These are phyloP conservation scores for Barbatosphaeria neglecta DNA, from an alignment of 495 filamentous ascomycete genomes.

Conservation along the genomic window DNA sequence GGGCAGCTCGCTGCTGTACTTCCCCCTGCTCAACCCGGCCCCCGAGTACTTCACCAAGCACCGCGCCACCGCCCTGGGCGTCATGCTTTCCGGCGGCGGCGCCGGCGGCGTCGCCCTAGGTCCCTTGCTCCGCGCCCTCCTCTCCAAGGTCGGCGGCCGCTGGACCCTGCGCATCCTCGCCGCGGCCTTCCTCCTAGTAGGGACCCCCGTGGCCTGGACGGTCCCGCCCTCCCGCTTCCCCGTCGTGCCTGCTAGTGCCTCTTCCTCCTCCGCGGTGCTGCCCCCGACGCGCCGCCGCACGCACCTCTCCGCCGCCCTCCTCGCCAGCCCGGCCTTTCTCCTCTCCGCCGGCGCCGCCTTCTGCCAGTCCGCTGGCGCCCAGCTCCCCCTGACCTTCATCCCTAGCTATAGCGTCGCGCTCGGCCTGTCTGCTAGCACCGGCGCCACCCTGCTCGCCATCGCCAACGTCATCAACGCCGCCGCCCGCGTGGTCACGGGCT, in stretches of 20 bases:
- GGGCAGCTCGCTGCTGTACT: conserved; percentile 38
- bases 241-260: too few relatives aligned
- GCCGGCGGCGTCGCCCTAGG: conserved; percentile 33
- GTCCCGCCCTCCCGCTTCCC: conserved; percentile 29
- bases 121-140: conserved; percentile 35
- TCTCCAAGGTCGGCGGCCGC: conserved; percentile 36
- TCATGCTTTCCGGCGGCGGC: conserved; percentile 34
- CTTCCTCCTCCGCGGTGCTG: conserved; percentile 1
- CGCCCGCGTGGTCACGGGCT: conserved; percentile 38
- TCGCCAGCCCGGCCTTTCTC: conserved; percentile 26
- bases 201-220: conserved; percentile 33
- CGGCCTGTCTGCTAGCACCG: conserved; percentile 25
- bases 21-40: conserved; percentile 32
- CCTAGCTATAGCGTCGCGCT: conserved; percentile 31
- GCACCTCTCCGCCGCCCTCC: conserved; percentile 27
- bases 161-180: conserved; percentile 42
- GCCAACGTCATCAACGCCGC: conserved; percentile 46
- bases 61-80: conserved; percentile 38
- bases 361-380: conserved; percentile 31
- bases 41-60: conserved; percentile 39
- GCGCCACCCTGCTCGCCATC: conserved; percentile 38
- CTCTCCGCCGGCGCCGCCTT: conserved; percentile 31
- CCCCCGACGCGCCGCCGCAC: conserved; percentile 14
- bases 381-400: conserved; percentile 34
- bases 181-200: conserved; percentile 30